These are phyloP conservation scores for Corinectria fuckeliana DNA, from an alignment of 2,329 filamentous ascomycete species.

Conservation along the genomic window DNA sequence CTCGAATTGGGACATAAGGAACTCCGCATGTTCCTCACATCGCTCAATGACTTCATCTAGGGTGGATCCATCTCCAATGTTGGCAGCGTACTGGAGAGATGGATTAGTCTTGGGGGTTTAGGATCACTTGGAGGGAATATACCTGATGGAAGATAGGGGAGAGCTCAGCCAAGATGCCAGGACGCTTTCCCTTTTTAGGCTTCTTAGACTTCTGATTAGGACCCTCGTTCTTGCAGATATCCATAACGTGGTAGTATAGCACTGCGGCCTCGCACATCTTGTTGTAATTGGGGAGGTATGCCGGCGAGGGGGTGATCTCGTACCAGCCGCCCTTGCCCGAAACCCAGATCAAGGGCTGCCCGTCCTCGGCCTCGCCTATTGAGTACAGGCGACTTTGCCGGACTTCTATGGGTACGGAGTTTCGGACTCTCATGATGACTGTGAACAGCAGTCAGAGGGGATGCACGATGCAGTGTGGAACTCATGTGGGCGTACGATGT, in stretches of 20 bases:
- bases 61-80: conserved; percentile 59
- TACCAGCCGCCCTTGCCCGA: conserved; percentile 67
- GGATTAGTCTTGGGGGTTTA: conserved; percentile 4
- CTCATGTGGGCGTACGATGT: conserved; percentile 43
- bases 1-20: conserved; percentile 59
- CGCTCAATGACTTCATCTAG: conserved; percentile 55
- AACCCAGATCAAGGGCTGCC: conserved; percentile 69
- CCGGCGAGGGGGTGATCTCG: conserved; percentile 64
- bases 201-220: conserved; percentile 41
- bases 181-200: conserved; percentile 39
- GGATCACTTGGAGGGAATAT: not conserved
- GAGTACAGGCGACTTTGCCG: conserved; percentile 57
- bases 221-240: conserved; percentile 59
- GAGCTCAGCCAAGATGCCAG: conserved; percentile 39
- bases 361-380: conserved; percentile 58
- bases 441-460: conserved; percentile 22
- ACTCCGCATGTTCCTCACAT: conserved; percentile 56
- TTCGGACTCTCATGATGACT: conserved; percentile 44
- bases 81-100: conserved; percentile 54
- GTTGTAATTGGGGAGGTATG: conserved; percentile 63
- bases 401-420: conserved; percentile 58
- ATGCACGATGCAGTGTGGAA: not conserved
- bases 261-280: conserved; percentile 68
- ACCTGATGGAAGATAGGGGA: conserved; percentile 44
- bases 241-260: conserved; percentile 68